Evolutionary conservation across 805 yeast genomes (phyloP).

Genomic region (Yamadazyma takamatsuzukensis): DNA sequence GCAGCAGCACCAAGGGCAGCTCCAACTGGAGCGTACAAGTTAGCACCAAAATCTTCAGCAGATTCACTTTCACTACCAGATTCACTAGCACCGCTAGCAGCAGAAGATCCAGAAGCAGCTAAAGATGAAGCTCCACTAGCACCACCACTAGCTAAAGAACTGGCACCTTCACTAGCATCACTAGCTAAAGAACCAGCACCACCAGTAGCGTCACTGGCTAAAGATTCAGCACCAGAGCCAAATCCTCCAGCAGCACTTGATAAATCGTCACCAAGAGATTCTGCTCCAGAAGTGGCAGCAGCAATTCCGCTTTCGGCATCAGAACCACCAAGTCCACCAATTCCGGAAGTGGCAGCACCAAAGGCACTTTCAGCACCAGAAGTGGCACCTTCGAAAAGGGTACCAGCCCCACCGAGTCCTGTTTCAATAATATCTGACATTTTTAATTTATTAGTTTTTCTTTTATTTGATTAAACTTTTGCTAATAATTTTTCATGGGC

Average conservation of each 20-base stretch:
- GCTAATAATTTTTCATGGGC: neutral
- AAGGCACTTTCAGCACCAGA: constrained; percentile 4
- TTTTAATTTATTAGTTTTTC: no score
- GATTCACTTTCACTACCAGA: constrained; percentile 10
- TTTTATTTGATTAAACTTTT: neutral
- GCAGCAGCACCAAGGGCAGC: constrained; percentile 16
- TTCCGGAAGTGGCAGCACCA: constrained; percentile 1
- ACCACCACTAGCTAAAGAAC: constrained; percentile 2
- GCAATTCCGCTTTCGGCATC: constrained; percentile 15
- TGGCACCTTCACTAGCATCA: constrained; percentile 5
- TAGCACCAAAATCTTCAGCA: constrained; percentile 12
- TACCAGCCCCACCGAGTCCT: neutral
- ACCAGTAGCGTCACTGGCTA: constrained; percentile 15
- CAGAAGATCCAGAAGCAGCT: constrained; percentile 1
- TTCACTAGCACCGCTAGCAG: constrained; percentile 5
- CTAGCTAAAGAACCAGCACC: constrained; percentile 16
- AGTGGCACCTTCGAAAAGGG: neutral
- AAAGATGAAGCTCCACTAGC: neutral
- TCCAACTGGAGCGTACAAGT: constrained; percentile 14
- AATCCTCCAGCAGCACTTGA: constrained; percentile 15
- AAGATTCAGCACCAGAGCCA: constrained; percentile 18
- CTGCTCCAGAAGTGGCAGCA: constrained; percentile 16
- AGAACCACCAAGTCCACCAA: constrained; percentile 2
- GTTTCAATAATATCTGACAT: neutral
- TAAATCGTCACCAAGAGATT: constrained; percentile 15